Percentiles rank a stretch among this genome's conserved stretches.
phyloP scores from a whole-genome alignment of 495 filamentous ascomycete species.

The Rhizodiscina lignyota region DNA sequence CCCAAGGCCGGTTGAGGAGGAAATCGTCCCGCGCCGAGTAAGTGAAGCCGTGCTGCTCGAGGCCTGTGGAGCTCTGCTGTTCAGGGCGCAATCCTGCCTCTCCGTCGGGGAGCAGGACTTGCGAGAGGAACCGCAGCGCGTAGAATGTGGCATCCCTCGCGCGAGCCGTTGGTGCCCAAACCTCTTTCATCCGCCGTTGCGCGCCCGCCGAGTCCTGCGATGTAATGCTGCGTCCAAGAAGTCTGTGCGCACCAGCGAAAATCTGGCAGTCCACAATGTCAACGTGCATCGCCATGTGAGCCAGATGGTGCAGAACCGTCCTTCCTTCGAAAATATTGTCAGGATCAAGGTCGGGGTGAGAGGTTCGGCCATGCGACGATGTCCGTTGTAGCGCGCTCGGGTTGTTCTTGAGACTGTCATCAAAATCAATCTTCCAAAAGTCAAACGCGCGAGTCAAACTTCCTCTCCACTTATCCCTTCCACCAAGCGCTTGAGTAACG shows the following conservation, averaged over 20 bases:
- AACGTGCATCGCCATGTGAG: slow-evolving; percentile 96
- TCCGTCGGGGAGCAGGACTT: slow-evolving; percentile 49
- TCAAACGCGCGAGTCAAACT: slow-evolving; percentile 82
- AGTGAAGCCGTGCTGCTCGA: slow-evolving; percentile 6
- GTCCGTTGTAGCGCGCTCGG: not conserved
- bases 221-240: slow-evolving; percentile 76
- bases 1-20: slow-evolving; percentile 86
- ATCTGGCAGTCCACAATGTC: slow-evolving; percentile 97
- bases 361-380: slow-evolving; percentile 12
- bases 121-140: slow-evolving; percentile 69
- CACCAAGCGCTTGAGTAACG: slow-evolving; percentile 61
- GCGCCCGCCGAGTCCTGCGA: slow-evolving; percentile 64
- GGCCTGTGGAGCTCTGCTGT: not conserved
- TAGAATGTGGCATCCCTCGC: slow-evolving; percentile 91
- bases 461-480: slow-evolving; percentile 82
- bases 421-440: slow-evolving; percentile 88
- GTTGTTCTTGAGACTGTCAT: slow-evolving; percentile 43
- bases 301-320: slow-evolving; percentile 79
- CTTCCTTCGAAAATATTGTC: slow-evolving; percentile 74
- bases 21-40: slow-evolving; percentile 84
- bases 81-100: slow-evolving; percentile 1
- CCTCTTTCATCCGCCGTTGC: slow-evolving; percentile 68
- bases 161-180: slow-evolving; percentile 83
- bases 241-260: slow-evolving; percentile 68
- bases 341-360: no score